A percentile compares a stretch with the other conserved stretches of the same genome.
These are phyloP conservation scores for Parsonsia alboflavescens DNA, from an alignment of 257 asterid genomes.

Conservation along the genomic window DNA sequence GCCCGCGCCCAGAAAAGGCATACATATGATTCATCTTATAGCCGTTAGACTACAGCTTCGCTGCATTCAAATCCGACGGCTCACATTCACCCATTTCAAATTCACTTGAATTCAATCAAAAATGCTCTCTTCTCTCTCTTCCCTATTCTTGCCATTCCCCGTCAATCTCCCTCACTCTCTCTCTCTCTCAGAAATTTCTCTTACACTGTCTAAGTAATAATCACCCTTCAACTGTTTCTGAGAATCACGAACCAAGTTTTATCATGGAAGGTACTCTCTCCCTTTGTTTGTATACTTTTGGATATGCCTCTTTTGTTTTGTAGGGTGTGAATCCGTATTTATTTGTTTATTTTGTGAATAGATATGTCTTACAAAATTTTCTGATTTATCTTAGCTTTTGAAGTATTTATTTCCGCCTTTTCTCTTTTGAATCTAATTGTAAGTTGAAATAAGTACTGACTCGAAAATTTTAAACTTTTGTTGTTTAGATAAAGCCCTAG, in stretches of 20 bases:
- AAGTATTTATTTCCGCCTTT: neutral
- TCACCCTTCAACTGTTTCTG: neutral
- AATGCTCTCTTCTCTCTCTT: conserved; percentile 2
- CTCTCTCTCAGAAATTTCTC: neutral
- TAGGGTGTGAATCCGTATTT: neutral
- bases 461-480: neutral
- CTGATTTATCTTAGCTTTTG: neutral
- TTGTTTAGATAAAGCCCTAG: conserved; percentile 25
- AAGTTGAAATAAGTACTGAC: neutral
- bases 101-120: conserved; percentile 13
- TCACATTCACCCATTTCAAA: conserved; percentile 14
- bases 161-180: conserved; percentile 8
- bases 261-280: conserved; percentile 57
- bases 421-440: neutral
- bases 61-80: conserved; percentile 11
- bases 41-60: conserved; percentile 23
- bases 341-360: too few species aligned
- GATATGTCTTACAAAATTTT: neutral
- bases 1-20: conserved; percentile 5
- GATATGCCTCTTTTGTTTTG: neutral
- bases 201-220: too few species aligned
- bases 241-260: neutral
- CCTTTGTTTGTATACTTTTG: neutral
- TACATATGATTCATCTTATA: neutral
- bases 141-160: conserved; percentile 30